A percentile compares a stretch with the other conserved stretches of the same genome.
Evolutionary conservation across 1,139 yeast species (phyloP).

Genomic region (Yamadazyma membranifaciens): DNA sequence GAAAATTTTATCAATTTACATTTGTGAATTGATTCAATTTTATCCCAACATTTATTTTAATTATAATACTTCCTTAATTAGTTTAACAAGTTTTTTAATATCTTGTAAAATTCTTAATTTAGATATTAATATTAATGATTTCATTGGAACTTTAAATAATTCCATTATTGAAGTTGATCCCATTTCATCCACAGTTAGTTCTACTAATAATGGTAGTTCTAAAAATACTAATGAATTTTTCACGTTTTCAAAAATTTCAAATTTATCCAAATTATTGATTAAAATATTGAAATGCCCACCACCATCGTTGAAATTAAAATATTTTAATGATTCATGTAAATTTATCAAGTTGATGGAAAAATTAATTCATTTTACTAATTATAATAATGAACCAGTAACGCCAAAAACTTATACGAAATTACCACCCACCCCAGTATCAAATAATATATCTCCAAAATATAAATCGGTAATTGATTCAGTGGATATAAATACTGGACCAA

Average conservation of each 20-base stretch:
- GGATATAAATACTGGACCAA: slow-evolving; percentile 1
- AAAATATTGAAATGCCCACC: slow-evolving; percentile 48
- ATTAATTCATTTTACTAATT: slow-evolving; percentile 32
- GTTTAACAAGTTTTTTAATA: slow-evolving; percentile 48
- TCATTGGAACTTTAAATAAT: slow-evolving; percentile 13
- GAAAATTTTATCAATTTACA: slow-evolving; percentile 54
- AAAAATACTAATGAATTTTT: slow-evolving; percentile 9
- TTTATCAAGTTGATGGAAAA: slow-evolving; percentile 38
- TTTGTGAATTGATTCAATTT: slow-evolving; percentile 66
- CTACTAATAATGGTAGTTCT: background rate
- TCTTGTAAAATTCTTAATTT: slow-evolving; percentile 23
- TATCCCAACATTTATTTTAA: slow-evolving; percentile 58
- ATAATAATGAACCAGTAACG: slow-evolving; percentile 22
- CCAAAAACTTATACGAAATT: slow-evolving; percentile 16
- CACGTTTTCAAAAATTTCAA: slow-evolving; percentile 17
- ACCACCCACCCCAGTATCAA: slow-evolving; percentile 22
- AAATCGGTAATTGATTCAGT: slow-evolving; percentile 7
- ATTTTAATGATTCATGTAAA: slow-evolving; percentile 37
- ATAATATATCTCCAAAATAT: slow-evolving; percentile 17
- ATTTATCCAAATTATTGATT: slow-evolving; percentile 23
- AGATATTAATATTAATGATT: slow-evolving; percentile 26
- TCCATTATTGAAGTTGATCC: slow-evolving; percentile 7
- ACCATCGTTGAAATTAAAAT: slow-evolving; percentile 41
- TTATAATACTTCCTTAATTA: slow-evolving; percentile 55
- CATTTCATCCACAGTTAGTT: background rate